Percentiles rank a stretch among this genome's conserved stretches.
phyloP scores from a whole-genome alignment of 108 stramenopile species.

The Skeletonema costatum region DNA sequence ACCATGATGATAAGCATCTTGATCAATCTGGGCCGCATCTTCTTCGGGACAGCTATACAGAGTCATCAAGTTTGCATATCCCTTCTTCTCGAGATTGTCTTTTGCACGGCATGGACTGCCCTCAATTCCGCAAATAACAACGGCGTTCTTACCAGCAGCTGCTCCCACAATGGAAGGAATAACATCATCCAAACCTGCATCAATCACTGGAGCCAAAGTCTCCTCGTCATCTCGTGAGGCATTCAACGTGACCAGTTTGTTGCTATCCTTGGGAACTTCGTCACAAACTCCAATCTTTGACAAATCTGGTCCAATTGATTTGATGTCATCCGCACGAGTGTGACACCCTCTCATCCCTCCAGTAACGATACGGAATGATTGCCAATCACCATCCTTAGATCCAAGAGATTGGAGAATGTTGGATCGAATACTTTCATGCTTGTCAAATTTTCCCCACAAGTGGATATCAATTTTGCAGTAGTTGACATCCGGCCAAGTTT shows the following conservation, averaged over 20 bases:
- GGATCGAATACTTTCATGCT: constrained; percentile 45
- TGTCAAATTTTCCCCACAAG: constrained; percentile 42
- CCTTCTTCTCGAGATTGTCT: constrained; percentile 30
- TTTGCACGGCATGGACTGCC: constrained; percentile 36
- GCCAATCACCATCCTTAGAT: constrained; percentile 24
- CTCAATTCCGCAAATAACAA: constrained; percentile 28
- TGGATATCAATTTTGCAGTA: constrained; percentile 48
- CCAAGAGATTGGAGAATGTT: constrained; percentile 31
- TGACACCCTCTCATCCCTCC: constrained; percentile 81
- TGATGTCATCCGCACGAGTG: constrained; percentile 79
- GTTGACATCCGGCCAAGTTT: constrained; percentile 54
- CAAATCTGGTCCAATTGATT: constrained; percentile 67
- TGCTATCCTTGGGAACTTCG: constrained; percentile 15
- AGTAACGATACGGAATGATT: constrained; percentile 69
- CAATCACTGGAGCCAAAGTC: constrained; percentile 25
- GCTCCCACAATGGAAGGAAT: constrained; percentile 21
- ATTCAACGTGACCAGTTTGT: constrained; percentile 24
- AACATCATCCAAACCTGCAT: constrained; percentile 38
- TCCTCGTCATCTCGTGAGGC: constrained; percentile 33
- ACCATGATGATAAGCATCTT: constrained; percentile 25
- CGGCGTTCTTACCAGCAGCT: constrained; percentile 13
- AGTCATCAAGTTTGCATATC: constrained; percentile 32
- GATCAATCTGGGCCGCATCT: constrained; percentile 23
- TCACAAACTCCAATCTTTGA: constrained; percentile 38
- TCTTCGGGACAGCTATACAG: constrained; percentile 32